These are phyloP conservation scores for Monascus purpureus DNA, from an alignment of 495 filamentous ascomycete species.

Conservation along the genomic window DNA sequence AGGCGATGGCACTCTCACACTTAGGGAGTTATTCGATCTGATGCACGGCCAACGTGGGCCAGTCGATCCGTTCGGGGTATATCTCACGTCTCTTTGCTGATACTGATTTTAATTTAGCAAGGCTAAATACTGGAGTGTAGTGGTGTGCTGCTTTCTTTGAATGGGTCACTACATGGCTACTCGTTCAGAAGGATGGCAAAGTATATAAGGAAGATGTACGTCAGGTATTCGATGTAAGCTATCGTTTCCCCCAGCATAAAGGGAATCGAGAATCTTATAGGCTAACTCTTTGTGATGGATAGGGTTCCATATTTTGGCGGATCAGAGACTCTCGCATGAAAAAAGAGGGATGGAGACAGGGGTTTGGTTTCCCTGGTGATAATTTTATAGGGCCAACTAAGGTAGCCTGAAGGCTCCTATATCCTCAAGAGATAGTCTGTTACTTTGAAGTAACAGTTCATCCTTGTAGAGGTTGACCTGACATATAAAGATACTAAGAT, in stretches of 20 bases:
- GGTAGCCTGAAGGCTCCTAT: no score
- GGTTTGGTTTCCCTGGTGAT: background rate
- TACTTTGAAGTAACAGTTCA: no score
- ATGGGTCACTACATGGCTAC: constrained; percentile 30
- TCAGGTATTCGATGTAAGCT: constrained; percentile 26
- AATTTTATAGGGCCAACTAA: background rate
- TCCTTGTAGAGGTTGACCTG: background rate
- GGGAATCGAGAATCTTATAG: no score
- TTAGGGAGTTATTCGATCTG: constrained; percentile 17
- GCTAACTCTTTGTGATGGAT: background rate
- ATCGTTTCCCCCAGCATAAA: no score
- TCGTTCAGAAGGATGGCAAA: constrained; percentile 30
- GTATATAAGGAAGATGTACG: constrained; percentile 34
- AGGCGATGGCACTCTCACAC: constrained; percentile 15
- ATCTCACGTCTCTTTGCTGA: constrained; percentile 3
- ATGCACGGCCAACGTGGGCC: constrained; percentile 26
- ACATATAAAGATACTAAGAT: background rate
- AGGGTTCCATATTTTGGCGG: background rate
- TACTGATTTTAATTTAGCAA: no score
- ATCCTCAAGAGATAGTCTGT: no score
- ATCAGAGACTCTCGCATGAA: background rate
- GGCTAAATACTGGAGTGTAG: background rate
- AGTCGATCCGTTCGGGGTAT: constrained; percentile 29
- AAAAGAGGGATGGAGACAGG: background rate
- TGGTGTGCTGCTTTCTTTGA: constrained; percentile 17